Percentiles rank a stretch among this genome's conserved stretches.
Conservation (phyloP, 1,284 basidiomycete genomes). For the Ganoderma boninense region DNA sequence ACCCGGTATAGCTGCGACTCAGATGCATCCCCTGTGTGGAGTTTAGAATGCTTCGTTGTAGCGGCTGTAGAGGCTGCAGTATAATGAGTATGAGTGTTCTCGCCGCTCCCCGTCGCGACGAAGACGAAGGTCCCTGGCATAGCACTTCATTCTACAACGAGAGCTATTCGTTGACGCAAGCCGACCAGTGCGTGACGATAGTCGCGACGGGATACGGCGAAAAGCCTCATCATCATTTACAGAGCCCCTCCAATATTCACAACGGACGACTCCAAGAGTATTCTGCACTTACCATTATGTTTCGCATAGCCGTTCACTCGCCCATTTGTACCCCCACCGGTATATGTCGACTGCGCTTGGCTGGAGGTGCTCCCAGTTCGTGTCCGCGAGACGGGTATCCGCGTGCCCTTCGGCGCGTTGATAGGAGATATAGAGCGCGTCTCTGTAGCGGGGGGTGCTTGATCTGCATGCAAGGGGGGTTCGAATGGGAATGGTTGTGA, state of each 20-base stretch:
- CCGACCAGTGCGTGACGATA: neutral
- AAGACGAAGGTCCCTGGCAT: neutral
- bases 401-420: slow-evolving; percentile 51
- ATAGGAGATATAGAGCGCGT: slow-evolving; percentile 50
- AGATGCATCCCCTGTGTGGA: slow-evolving; percentile 15
- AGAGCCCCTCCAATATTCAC: neutral
- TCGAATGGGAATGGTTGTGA: slow-evolving; percentile 63
- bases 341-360: slow-evolving; percentile 39
- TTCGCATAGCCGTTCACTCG: slow-evolving; percentile 26
- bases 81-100: neutral
- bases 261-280: neutral
- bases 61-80: neutral
- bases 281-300: slow-evolving; percentile 8
- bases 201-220: neutral
- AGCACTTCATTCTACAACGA: neutral
- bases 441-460: slow-evolving; percentile 41
- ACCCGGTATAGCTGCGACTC: slow-evolving; percentile 37
- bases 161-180: neutral
- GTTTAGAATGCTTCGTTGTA: neutral
- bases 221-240: neutral
- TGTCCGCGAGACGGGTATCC: slow-evolving; percentile 57
- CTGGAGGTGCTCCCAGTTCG: slow-evolving; percentile 55
- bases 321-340: slow-evolving; percentile 32
- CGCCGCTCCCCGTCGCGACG: neutral
- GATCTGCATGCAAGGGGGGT: slow-evolving; percentile 38